These are phyloP conservation scores for Russula compacta DNA, from an alignment of 768 basidiomycete genomes.

Conservation along the genomic window DNA sequence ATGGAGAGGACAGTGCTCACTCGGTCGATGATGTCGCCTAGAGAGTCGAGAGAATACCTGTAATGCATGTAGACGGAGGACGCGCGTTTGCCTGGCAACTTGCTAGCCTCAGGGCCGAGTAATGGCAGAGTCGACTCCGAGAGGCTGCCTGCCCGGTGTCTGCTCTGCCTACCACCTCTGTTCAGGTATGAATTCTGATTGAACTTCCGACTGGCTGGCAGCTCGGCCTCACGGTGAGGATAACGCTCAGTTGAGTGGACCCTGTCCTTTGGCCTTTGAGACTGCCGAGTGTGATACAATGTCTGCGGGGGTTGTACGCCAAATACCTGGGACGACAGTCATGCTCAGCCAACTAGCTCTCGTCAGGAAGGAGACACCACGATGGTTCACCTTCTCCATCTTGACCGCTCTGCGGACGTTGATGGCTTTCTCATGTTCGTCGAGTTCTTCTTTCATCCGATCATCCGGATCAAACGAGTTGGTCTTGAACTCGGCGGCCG, in stretches of 20 bases:
- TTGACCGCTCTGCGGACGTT: slow-evolving; percentile 75
- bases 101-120: slow-evolving; percentile 25
- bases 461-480: slow-evolving; percentile 50
- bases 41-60: slow-evolving; percentile 72
- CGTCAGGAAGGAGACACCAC: not conserved
- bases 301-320: slow-evolving; percentile 73
- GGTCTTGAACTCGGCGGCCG: slow-evolving; percentile 38
- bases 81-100: slow-evolving; percentile 13
- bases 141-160: slow-evolving; percentile 32
- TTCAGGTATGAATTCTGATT: slow-evolving; percentile 43
- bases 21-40: slow-evolving; percentile 69
- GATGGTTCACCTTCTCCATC: slow-evolving; percentile 70
- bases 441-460: slow-evolving; percentile 59
- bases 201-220: slow-evolving; percentile 30
- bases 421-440: slow-evolving; percentile 65
- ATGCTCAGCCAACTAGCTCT: not conserved
- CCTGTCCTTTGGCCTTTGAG: slow-evolving; percentile 26
- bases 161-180: slow-evolving; percentile 31
- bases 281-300: slow-evolving; percentile 61
- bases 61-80: slow-evolving; percentile 59
- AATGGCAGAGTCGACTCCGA: slow-evolving; percentile 53
- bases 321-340: slow-evolving; percentile 48
- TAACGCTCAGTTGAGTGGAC: slow-evolving; percentile 6
- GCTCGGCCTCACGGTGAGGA: not conserved
- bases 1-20: slow-evolving; percentile 34